These are phyloP conservation scores for Mortierella sp. DNA, from an alignment of 371 early-diverging fungal genomes.

Conservation along the genomic window DNA sequence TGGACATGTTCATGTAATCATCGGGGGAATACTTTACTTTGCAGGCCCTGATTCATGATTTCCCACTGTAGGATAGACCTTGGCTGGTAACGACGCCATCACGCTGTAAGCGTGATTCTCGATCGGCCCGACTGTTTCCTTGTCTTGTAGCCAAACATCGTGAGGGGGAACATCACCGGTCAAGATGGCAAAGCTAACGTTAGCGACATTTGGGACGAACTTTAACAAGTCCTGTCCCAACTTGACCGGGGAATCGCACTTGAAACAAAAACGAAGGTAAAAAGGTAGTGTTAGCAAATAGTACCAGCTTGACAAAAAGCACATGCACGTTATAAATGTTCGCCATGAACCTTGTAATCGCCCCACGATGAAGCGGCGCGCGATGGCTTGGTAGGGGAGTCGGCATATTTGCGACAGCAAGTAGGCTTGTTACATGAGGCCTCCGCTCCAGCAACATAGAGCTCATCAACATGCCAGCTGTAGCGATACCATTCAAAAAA, in stretches of 20 bases:
- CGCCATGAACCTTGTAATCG: no score
- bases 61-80: constrained; percentile 67
- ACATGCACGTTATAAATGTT: no score
- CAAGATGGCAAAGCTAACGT: constrained; percentile 61
- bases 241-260: constrained; percentile 61
- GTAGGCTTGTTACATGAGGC: constrained; percentile 63
- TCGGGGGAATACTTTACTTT: constrained; percentile 10
- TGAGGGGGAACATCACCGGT: constrained; percentile 74
- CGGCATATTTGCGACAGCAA: constrained; percentile 63
- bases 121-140: constrained; percentile 44
- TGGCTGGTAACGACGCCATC: constrained; percentile 59
- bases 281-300: no score
- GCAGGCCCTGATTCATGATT: constrained; percentile 61
- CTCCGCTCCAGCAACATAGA: constrained; percentile 65
- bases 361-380: constrained; percentile 50
- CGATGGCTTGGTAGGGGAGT: constrained; percentile 4
- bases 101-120: constrained; percentile 56
- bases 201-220: constrained; percentile 55
- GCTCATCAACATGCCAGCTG: constrained; percentile 69
- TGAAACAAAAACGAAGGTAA: no score
- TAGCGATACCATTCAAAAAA: neutral
- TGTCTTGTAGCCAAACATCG: constrained; percentile 61
- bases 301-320: no score
- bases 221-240: constrained; percentile 62
- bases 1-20: neutral